A percentile compares a stretch with the other conserved stretches of the same genome.
Conservation (phyloP, 2,329 filamentous ascomycete genomes). For the Neonectria sp. region DNA sequence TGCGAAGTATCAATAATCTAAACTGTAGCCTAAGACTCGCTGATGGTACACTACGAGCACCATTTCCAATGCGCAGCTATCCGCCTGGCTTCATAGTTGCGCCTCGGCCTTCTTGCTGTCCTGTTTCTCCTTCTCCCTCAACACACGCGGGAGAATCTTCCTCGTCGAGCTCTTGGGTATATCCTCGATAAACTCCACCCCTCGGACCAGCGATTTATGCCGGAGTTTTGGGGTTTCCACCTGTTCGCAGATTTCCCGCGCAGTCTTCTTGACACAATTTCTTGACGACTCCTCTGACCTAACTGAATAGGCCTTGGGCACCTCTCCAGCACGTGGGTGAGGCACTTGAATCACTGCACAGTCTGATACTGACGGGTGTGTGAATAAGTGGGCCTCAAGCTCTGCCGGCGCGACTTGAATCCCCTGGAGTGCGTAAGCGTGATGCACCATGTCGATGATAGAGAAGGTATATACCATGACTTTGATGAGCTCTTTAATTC, state of each 20-base stretch:
- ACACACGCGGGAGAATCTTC: conserved; percentile 79
- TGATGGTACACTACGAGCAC: too few species aligned
- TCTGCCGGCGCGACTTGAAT: conserved; percentile 86
- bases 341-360: conserved; percentile 84
- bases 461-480: conserved; percentile 71
- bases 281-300: conserved; percentile 62
- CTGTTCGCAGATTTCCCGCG: conserved; percentile 68
- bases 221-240: conserved; percentile 77
- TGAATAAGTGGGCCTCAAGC: conserved; percentile 81
- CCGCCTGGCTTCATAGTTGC: too few species aligned
- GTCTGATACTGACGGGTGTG: conserved; percentile 79
- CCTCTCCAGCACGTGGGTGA: conserved; percentile 70
- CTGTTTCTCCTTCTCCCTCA: conserved; percentile 82
- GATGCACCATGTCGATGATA: not conserved
- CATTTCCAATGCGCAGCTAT: too few species aligned
- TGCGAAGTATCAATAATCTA: too few species aligned
- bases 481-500: conserved; percentile 80
- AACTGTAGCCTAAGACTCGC: too few species aligned
- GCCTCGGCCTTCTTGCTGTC: too few species aligned
- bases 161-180: conserved; percentile 82
- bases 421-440: conserved; percentile 58
- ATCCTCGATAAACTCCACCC: conserved; percentile 73
- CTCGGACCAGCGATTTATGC: conserved; percentile 78
- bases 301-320: conserved; percentile 75
- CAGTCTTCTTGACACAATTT: conserved; percentile 67